phyloP scores from a whole-genome alignment of 345 rosid genomes.

The Hypericum androsaemum region DNA sequence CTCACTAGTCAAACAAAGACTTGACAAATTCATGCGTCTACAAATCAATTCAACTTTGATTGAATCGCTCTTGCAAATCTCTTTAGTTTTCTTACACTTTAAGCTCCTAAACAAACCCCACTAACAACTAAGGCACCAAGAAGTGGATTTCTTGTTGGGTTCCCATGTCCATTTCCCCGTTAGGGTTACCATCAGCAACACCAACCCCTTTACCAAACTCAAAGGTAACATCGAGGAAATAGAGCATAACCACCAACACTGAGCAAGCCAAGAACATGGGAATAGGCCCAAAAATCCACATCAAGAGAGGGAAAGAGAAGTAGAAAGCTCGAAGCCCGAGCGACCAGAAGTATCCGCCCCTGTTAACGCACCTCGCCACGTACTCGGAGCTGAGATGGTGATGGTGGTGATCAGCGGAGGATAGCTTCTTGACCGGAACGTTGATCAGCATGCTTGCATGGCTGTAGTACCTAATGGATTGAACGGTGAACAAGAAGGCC shows the following conservation, averaged over 20 bases:
- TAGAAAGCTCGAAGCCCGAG: slow-evolving; percentile 78
- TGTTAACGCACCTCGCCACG: slow-evolving; percentile 56
- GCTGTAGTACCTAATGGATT: slow-evolving; percentile 79
- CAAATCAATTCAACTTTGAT: too few species aligned
- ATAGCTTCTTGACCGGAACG: slow-evolving; percentile 52
- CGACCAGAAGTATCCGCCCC: slow-evolving; percentile 90
- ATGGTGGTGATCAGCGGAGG: slow-evolving; percentile 15
- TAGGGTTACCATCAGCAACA: too few species aligned
- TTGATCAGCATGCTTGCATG: slow-evolving; percentile 82
- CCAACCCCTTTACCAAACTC: slow-evolving; percentile 30
- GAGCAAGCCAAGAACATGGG: slow-evolving; percentile 58
- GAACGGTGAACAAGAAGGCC: slow-evolving; percentile 59
- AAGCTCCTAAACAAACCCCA: too few species aligned
- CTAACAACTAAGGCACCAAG: too few species aligned
- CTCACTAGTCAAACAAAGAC: too few species aligned
- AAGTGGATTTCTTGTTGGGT: too few species aligned
- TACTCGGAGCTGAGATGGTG: slow-evolving; percentile 40
- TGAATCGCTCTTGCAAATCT: too few species aligned
- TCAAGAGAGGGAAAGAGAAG: slow-evolving; percentile 72
- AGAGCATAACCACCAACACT: slow-evolving; percentile 45
- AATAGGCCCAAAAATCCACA: slow-evolving; percentile 90
- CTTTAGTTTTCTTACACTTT: too few species aligned
- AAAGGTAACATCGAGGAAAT: slow-evolving; percentile 55
- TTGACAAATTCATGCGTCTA: too few species aligned
- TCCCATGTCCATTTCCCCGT: too few species aligned